Evolutionary conservation across 352 stramenopile species (phyloP), one percentile per base, ranked within the genome.

Genomic region (Phytophthora niederhauseri): DNA sequence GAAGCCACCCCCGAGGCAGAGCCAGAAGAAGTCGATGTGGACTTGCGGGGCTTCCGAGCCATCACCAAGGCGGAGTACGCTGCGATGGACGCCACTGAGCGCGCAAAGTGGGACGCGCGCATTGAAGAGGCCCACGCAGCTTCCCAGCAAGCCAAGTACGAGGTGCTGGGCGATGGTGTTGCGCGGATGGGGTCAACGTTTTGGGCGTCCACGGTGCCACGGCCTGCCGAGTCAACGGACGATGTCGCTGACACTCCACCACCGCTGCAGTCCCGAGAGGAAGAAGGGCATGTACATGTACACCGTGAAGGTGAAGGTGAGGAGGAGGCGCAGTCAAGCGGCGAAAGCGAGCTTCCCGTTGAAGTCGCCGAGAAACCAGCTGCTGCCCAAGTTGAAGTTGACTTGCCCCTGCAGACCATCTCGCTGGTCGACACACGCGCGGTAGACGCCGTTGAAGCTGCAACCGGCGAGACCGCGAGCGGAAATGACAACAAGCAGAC

Each of bases 61-160:
- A 89, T 93, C 62, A 87, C 82, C 1, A 81, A 91, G 68, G 61
- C 86, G 43, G 78, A 93, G 48, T 92, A 91, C 57, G 70, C 65
- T 54, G 64, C 67, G n/a, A 71, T 92, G 56, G 64, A 72, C 15
- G 59, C 74, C 4, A n/a, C 41, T 2, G 81, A 91, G 14, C 77
- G 77, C 7, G 70, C 62, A 12, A 80, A 85, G 15, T 92, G 85
- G 85, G 81, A 91, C 24, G 73, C 66, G 11, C 75, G 84, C 41
- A 91, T 92, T 57, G 67, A 82, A 34, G 64, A 81, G 11, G 85
- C 85, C 4, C 78, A 87, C 22, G 52, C 50, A 11, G 75, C 88
- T 26, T 76, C 85, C 6, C 56, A 68, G 45, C 64, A 78, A 11
- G 84, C 71, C 2, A 66, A 72, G 22, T 53, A 68, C 38, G 71